These are phyloP conservation scores for Puccinia hordei DNA, from an alignment of 1,284 basidiomycete species.

Conservation along the genomic window DNA sequence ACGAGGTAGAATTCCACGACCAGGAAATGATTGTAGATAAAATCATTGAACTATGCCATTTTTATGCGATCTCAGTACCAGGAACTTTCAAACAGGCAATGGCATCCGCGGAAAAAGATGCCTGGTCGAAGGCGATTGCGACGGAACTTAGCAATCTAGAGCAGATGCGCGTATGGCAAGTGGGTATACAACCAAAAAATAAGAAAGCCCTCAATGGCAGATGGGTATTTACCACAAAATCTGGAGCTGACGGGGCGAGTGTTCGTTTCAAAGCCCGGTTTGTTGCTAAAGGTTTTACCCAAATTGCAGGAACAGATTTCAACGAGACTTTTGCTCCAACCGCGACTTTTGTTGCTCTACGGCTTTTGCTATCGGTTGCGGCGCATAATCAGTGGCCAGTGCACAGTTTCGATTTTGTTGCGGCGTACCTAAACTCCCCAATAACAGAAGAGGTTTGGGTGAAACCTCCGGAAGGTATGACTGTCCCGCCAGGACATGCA, in stretches of 20 bases:
- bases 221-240: slow-evolving; percentile 50
- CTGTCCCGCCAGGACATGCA: background rate
- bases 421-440: slow-evolving; percentile 25
- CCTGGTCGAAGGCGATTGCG: background rate
- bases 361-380: background rate
- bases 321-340: slow-evolving; percentile 26
- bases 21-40: slow-evolving; percentile 1
- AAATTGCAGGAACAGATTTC: background rate
- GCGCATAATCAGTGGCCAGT: background rate
- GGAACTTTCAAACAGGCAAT: background rate
- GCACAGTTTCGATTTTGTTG: slow-evolving; percentile 24
- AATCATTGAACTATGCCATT: background rate
- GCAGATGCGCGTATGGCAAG: slow-evolving; percentile 11
- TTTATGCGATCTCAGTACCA: background rate
- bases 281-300: slow-evolving; percentile 16
- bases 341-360: slow-evolving; percentile 25
- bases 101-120: background rate
- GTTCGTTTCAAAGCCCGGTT: slow-evolving; percentile 4
- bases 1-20: background rate
- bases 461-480: slow-evolving; percentile 3
- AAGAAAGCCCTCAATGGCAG: background rate
- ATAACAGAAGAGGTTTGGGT: slow-evolving; percentile 28
- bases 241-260: no score
- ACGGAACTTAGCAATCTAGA: slow-evolving; percentile 3
- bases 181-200: background rate